These are phyloP conservation scores for Pseudonitzschia pungens DNA, from an alignment of 108 stramenopile species.

Conservation along the genomic window DNA sequence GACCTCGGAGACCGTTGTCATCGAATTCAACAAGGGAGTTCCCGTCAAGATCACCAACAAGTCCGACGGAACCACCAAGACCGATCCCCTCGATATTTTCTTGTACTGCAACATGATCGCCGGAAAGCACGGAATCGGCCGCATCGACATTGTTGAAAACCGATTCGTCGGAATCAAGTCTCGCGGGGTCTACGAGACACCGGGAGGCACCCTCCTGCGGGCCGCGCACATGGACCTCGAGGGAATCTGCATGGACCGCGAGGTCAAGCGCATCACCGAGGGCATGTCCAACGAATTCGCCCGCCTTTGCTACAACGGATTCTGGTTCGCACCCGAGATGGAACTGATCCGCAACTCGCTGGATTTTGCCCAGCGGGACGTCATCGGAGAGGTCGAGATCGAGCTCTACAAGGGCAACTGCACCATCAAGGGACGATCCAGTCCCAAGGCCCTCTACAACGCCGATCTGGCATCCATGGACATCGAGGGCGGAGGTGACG, in stretches of 20 bases:
- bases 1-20: constrained; percentile 61
- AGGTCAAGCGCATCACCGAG: constrained; percentile 97
- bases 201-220: constrained; percentile 95
- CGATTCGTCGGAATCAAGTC: constrained; percentile 99
- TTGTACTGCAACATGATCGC: constrained; percentile 96
- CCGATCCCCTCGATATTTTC: constrained; percentile 94
- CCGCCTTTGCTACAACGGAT: constrained; percentile 98
- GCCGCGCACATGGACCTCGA: constrained; percentile 96
- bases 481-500: constrained; percentile 94
- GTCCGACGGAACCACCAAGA: constrained; percentile 83
- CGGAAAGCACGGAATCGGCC: constrained; percentile 95
- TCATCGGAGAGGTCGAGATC: constrained; percentile 87
- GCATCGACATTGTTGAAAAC: constrained; percentile 99
- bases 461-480: constrained; percentile 98
- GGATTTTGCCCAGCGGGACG: constrained; percentile 86
- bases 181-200: constrained; percentile 98
- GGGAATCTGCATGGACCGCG: constrained; percentile 96
- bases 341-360: constrained; percentile 91
- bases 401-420: constrained; percentile 97
- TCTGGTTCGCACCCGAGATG: constrained; percentile 99
- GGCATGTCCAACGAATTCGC: constrained; percentile 88
- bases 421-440: constrained; percentile 80
- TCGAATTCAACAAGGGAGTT: constrained; percentile 92
- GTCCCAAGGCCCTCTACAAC: constrained; percentile 92
- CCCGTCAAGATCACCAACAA: constrained; percentile 95